phyloP scores from a whole-genome alignment of 345 rosid genomes.

The Tarenaya hassleriana region DNA sequence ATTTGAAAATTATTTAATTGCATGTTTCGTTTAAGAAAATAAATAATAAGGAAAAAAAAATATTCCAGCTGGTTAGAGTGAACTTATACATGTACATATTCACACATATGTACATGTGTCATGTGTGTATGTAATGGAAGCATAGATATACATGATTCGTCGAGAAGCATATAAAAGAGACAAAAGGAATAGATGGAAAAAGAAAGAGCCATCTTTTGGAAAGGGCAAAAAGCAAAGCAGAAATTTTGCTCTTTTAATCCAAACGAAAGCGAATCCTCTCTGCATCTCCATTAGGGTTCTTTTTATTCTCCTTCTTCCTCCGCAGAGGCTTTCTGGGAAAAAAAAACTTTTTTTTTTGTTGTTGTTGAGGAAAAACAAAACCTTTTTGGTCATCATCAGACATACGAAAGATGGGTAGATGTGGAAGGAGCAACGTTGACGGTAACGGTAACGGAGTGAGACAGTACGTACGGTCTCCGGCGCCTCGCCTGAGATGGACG shows the following conservation, averaged over 20 bases:
- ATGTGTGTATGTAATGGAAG: constrained; percentile 1
- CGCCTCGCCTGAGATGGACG: constrained; percentile 93
- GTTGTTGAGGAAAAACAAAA: background rate
- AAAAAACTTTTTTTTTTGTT: background rate
- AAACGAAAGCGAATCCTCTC: constrained; percentile 18
- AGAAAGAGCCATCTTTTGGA: constrained; percentile 25
- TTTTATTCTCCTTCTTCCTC: constrained; percentile 7
- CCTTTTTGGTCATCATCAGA: background rate
- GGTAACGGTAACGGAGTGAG: constrained; percentile 55
- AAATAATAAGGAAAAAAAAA: constrained; percentile 16
- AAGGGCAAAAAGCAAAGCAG: constrained; percentile 22
- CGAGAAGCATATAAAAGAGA: constrained; percentile 27
- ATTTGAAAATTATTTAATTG: too few species aligned
- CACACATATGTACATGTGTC: background rate
- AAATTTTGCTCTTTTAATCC: constrained; percentile 22
- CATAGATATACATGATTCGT: constrained; percentile 12
- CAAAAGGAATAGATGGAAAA: constrained; percentile 32
- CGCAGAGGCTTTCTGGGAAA: background rate
- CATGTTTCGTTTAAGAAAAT: background rate
- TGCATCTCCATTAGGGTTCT: constrained; percentile 8
- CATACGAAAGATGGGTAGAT: constrained; percentile 57
- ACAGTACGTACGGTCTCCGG: constrained; percentile 81
- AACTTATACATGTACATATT: background rate
- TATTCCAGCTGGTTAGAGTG: constrained; percentile 24
- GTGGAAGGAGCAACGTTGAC: constrained; percentile 43